Evolutionary conservation across 257 asterid genomes (phyloP).

Genomic region (Catharanthus roseus): DNA sequence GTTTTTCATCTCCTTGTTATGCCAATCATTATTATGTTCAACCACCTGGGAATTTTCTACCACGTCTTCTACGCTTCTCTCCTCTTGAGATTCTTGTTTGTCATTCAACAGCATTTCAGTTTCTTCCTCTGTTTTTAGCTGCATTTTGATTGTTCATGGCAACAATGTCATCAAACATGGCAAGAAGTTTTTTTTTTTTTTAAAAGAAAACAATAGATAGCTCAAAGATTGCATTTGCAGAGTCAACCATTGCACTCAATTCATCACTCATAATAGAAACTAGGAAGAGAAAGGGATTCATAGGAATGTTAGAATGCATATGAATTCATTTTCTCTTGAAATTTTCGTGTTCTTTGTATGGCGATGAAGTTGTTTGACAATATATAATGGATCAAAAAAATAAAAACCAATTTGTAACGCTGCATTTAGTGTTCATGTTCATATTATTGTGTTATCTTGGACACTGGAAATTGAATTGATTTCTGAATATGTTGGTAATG

Average conservation of each 20-base stretch:
- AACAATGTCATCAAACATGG: background rate
- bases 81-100: slow-evolving; percentile 16
- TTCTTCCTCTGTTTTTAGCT: slow-evolving; percentile 26
- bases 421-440: background rate
- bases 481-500: background rate
- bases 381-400: too few relatives aligned
- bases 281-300: background rate
- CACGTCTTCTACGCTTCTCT: slow-evolving; percentile 11
- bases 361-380: background rate
- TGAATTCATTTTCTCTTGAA: background rate
- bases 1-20: background rate
- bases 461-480: background rate
- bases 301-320: background rate
- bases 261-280: background rate
- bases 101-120: slow-evolving; percentile 20
- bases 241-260: background rate
- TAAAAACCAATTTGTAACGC: background rate
- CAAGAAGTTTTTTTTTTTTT: background rate
- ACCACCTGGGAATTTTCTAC: slow-evolving; percentile 13
- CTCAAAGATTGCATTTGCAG: background rate
- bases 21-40: slow-evolving; percentile 19
- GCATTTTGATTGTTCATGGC: slow-evolving; percentile 17
- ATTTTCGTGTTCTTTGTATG: background rate
- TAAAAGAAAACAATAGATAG: background rate
- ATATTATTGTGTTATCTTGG: background rate